Conservation (phyloP, 352 stramenopile species). For the Halophytophthora batemanensis region DNA sequence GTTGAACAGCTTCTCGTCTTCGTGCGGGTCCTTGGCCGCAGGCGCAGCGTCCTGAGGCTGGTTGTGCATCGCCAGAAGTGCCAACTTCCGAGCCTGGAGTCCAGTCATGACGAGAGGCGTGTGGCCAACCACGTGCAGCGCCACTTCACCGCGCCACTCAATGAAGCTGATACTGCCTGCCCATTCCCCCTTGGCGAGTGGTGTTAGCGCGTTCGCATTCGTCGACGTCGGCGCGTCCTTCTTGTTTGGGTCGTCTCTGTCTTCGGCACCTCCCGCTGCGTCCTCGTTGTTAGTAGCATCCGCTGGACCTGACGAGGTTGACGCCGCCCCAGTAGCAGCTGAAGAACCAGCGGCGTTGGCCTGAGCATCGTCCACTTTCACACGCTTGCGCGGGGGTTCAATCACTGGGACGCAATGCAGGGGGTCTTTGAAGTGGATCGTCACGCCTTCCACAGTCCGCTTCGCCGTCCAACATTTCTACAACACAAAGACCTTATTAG, state of each 20-base stretch:
- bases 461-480: conserved; percentile 70
- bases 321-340: conserved; percentile 3
- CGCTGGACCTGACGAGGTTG: neutral
- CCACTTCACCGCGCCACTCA: conserved; percentile 79
- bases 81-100: conserved; percentile 72
- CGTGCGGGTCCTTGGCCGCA: conserved; percentile 33
- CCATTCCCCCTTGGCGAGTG: conserved; percentile 68
- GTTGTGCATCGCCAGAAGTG: conserved; percentile 67
- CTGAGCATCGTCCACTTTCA: conserved; percentile 48
- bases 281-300: conserved; percentile 21
- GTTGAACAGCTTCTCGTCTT: conserved; percentile 83
- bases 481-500: neutral
- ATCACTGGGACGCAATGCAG: conserved; percentile 67
- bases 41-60: conserved; percentile 18
- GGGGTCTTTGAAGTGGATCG: conserved; percentile 73
- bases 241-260: conserved; percentile 18
- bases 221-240: conserved; percentile 14
- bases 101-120: conserved; percentile 76
- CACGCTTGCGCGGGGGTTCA: conserved; percentile 67
- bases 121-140: conserved; percentile 70
- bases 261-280: conserved; percentile 11
- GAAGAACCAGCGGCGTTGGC: neutral
- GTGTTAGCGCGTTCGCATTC: conserved; percentile 36
- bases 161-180: conserved; percentile 81
- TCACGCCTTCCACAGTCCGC: conserved; percentile 74